A percentile compares a stretch with the other conserved stretches of the same genome.
Conservation (phyloP, 2,329 filamentous ascomycete genomes). For the Allantophomopsis lycopodina region DNA sequence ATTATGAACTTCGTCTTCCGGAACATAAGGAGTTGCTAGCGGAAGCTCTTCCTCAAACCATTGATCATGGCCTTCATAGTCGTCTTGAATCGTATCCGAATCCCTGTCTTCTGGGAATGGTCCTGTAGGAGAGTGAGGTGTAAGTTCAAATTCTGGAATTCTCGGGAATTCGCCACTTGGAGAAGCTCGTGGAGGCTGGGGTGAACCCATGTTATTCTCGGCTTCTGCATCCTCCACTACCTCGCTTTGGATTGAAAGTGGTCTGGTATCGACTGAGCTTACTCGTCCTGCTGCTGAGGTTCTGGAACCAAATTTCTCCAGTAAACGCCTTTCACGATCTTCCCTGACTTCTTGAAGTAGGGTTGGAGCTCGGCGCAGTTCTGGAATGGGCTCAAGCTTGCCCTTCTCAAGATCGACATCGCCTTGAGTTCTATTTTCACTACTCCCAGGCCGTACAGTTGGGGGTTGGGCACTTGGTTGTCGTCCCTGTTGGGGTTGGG, state of each 20-base stretch:
- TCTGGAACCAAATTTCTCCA: neutral
- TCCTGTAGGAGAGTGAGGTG: neutral
- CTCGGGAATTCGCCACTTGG: no score
- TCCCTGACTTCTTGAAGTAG: slow-evolving; percentile 6
- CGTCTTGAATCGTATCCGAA: slow-evolving; percentile 8
- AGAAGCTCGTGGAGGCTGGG: no score
- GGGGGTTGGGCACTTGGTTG: slow-evolving; percentile 5
- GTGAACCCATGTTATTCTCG: neutral
- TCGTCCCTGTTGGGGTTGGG: slow-evolving; percentile 28
- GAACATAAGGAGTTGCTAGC: slow-evolving; percentile 8
- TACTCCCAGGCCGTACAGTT: no score
- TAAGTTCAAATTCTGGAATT: neutral
- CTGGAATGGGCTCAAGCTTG: slow-evolving; percentile 9
- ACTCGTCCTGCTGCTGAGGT: no score
- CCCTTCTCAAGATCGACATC: slow-evolving; percentile 9
- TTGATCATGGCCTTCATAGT: slow-evolving; percentile 1
- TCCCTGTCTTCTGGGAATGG: neutral
- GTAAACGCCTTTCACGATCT: neutral
- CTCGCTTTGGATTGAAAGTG: neutral
- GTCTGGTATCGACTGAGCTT: neutral
- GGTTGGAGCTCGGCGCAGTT: slow-evolving; percentile 2
- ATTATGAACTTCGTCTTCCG: slow-evolving; percentile 13
- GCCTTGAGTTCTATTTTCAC: slow-evolving; percentile 15
- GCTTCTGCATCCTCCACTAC: neutral
- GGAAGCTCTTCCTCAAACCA: slow-evolving; percentile 10